phyloP scores from a whole-genome alignment of 352 stramenopile genomes.

The Phytophthora brassicae region DNA sequence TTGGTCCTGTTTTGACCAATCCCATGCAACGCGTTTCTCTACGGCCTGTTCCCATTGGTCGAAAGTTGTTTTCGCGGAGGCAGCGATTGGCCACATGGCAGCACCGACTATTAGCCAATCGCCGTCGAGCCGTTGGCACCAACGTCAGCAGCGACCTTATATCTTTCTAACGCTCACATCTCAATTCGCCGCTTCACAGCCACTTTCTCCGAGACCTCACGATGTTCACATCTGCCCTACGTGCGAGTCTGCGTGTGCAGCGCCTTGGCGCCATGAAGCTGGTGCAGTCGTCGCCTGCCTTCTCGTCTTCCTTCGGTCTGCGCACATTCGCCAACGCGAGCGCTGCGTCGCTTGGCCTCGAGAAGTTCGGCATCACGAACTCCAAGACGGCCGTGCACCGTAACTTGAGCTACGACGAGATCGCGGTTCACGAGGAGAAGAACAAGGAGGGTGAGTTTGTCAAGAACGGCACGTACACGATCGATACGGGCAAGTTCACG shows the following conservation, averaged over 20 bases:
- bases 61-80: not conserved
- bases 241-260: conserved; percentile 58
- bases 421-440: conserved; percentile 93
- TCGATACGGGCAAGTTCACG: conserved; percentile 99
- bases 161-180: conserved; percentile 36
- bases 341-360: conserved; percentile 64
- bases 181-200: conserved; percentile 39
- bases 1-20: conserved; percentile 14
- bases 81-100: conserved; percentile 3
- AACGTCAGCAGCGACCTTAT: conserved; percentile 27
- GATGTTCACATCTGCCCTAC: conserved; percentile 67
- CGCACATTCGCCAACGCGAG: conserved; percentile 49
- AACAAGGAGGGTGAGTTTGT: conserved; percentile 93
- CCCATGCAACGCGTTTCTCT: conserved; percentile 11
- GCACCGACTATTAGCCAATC: conserved; percentile 20
- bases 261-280: conserved; percentile 45
- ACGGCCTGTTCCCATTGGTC: conserved; percentile 1
- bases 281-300: conserved; percentile 29
- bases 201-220: conserved; percentile 4
- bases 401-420: conserved; percentile 96
- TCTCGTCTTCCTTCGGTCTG: conserved; percentile 30
- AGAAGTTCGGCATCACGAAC: conserved; percentile 91
- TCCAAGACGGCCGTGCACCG: conserved; percentile 91
- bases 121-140: not conserved
- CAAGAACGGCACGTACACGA: conserved; percentile 93